Evolutionary conservation across 2,329 filamentous ascomycete species (phyloP), one percentile per base, ranked within the genome.

Genomic region (Verticillium dahliae): DNA sequence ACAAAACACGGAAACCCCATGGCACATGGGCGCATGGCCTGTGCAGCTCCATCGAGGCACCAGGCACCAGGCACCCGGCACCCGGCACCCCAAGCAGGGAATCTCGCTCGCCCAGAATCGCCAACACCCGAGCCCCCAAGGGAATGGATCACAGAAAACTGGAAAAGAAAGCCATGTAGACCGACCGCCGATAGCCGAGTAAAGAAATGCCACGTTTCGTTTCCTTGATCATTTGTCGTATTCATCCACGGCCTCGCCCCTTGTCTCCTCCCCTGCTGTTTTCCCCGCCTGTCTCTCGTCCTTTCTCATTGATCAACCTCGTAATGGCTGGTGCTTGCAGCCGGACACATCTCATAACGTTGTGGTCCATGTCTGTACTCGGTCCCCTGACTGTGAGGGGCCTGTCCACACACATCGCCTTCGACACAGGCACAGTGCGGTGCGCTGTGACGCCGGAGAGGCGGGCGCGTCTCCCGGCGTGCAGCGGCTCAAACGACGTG

Each of bases 61-160:
- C 27, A 31, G 27, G 27, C 27, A 31, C 3, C 27, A 31, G 18
- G 18, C 18, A 22, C 18, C 18, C 18, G 27, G 27, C 27, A 60
- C 62, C 61, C 34, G 56, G 58, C 62, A 65, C 59, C 61, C 59
- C 59, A 60, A 63, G 52, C 45, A 15, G 18, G 27, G 27, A 31
- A 31, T 31, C 27, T 31, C 27, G 27, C 27, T 31, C 27, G 27
- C 27, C 27, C 27, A 31, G 27, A 31, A 31, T 31, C 27, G 27
- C 27, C 27, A 31, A 31, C 27, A 31, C 27, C 27, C 27, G 3
- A 31, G 27, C 27, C 27, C 27, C 27, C 27, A 50, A 50, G 11
- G 45, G 45, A 50, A 50, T 50, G 45, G 45, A 50, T 50, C 45
- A 18, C 60, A 56, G 56, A 31, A 54, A 39, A 56, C 18, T 31